Conservation (phyloP, 306 rosid genomes). For the Spatholobus suberectus region DNA sequence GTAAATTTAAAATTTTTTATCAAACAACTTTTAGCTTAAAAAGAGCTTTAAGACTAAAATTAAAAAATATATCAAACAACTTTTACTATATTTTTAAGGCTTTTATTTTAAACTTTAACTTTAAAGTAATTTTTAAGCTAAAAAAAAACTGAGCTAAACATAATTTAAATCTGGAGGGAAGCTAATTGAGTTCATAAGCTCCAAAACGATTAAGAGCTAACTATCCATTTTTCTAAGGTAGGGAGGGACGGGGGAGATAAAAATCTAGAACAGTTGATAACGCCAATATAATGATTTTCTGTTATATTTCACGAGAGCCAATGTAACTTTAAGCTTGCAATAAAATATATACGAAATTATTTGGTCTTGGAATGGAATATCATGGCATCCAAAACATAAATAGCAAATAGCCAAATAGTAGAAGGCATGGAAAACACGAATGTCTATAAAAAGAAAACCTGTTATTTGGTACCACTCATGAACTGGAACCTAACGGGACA, state of each 20-base stretch:
- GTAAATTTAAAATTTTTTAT: no score
- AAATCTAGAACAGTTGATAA: background rate
- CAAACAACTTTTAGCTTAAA: no score
- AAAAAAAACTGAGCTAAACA: no score
- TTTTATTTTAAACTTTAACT: no score
- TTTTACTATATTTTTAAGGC: no score
- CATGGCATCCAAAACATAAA: conserved; percentile 22
- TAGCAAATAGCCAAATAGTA: conserved; percentile 13
- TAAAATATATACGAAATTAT: conserved; percentile 9
- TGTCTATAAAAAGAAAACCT: background rate
- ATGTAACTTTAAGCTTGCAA: conserved; percentile 13
- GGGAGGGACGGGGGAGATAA: background rate
- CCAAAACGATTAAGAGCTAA: background rate
- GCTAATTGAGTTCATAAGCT: background rate
- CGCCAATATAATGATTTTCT: background rate
- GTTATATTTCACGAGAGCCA: background rate
- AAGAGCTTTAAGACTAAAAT: no score
- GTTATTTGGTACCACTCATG: background rate
- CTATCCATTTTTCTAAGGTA: background rate
- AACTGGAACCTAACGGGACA: background rate
- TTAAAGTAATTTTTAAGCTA: no score
- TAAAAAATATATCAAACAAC: no score
- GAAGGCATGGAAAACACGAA: background rate
- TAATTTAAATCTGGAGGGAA: no score
- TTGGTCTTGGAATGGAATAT: conserved; percentile 23